These are phyloP conservation scores for Magnaporthiopsis poae DNA, from an alignment of 2,329 filamentous ascomycete genomes.

Conservation along the genomic window DNA sequence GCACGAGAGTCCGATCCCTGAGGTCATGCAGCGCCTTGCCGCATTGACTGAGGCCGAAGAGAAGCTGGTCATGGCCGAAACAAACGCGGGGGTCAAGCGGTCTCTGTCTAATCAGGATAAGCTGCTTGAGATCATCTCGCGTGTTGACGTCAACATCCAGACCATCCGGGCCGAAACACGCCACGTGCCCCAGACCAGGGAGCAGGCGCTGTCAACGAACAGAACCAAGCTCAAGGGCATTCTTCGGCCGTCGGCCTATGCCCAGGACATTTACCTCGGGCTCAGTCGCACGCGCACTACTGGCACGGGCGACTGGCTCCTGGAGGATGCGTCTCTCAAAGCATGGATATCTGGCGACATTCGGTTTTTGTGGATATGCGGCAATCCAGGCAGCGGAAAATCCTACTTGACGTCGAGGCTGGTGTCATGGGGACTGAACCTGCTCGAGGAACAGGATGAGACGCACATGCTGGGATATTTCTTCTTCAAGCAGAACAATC, in stretches of 20 bases:
- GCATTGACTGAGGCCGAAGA: constrained; percentile 1
- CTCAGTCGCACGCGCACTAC: constrained; percentile 5
- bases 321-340: constrained; percentile 4
- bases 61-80: constrained; percentile 5
- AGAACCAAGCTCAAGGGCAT: constrained; percentile 4
- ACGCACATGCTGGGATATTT: constrained; percentile 8
- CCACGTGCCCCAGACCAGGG: constrained; percentile 3
- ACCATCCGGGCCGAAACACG: constrained; percentile 6
- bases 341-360: constrained; percentile 3
- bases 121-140: constrained; percentile 5
- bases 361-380: constrained; percentile 7
- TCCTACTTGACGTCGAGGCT: constrained; percentile 6
- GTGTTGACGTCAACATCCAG: constrained; percentile 4
- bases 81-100: constrained; percentile 6
- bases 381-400: constrained; percentile 6
- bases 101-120: constrained; percentile 6
- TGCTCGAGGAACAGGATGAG: constrained; percentile 2
- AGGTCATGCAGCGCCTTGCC: neutral
- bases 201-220: constrained; percentile 6
- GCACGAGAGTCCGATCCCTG: neutral
- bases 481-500: constrained; percentile 8
- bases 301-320: constrained; percentile 6
- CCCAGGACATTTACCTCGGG: constrained; percentile 4
- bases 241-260: constrained; percentile 3
- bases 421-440: constrained; percentile 5